Conservation (phyloP, 2,329 filamentous ascomycete species). For the Colletotrichum sp. region DNA sequence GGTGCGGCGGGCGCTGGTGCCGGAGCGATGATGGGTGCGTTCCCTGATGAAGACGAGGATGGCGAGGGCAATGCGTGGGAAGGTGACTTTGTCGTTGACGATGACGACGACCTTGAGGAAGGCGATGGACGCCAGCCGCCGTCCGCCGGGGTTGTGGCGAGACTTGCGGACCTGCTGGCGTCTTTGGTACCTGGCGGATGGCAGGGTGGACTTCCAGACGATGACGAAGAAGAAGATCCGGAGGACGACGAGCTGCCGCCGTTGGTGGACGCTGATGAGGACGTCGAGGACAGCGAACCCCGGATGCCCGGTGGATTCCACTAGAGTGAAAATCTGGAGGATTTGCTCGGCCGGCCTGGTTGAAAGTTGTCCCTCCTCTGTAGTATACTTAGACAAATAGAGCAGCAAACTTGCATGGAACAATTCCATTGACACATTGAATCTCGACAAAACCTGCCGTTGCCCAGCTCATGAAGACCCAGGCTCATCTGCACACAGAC, state of each 20-base stretch:
- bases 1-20: constrained; percentile 2
- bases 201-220: not conserved
- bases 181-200: constrained; percentile 12
- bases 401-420: not conserved
- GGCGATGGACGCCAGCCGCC: not conserved
- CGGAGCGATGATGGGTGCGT: constrained; percentile 5
- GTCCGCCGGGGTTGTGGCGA: constrained; percentile 4
- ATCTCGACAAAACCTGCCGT: not conserved
- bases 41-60: constrained; percentile 20
- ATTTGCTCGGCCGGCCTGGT: not conserved
- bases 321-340: not conserved
- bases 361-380: not conserved
- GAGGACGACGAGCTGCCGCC: constrained; percentile 2
- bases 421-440: not conserved
- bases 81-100: constrained; percentile 17
- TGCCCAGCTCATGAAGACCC: not conserved
- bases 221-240: not conserved
- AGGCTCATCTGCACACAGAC: not conserved
- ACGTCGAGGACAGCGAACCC: not conserved
- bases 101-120: constrained; percentile 6
- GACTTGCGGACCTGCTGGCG: constrained; percentile 6
- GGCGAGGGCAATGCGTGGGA: constrained; percentile 17
- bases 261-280: not conserved
- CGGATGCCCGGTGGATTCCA: not conserved
- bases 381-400: not conserved